Evolutionary conservation across 495 filamentous ascomycete species (phyloP), one percentile per base, ranked within the genome.

Genomic region (Barbatosphaeria neglecta): DNA sequence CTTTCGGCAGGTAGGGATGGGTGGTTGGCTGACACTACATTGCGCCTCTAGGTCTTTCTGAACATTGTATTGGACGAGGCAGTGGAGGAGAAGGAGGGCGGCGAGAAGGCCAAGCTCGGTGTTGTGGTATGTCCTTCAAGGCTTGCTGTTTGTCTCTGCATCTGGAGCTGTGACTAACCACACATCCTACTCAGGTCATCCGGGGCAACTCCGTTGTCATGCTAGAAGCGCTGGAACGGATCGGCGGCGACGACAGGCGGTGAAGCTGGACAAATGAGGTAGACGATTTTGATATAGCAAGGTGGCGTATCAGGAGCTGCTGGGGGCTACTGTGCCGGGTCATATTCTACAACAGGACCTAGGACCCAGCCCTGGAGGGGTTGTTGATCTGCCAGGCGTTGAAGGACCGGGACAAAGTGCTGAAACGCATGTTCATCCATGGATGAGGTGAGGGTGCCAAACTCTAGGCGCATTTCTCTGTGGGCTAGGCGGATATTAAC

Each of bases 1-100:
- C 33, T 31, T 16, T 37, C 15, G 33, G 33, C 18, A 10, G 2
- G 15, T 7, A n/a, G n/a, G n/a, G n/a, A n/a, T n/a, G n/a, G n/a
- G n/a, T n/a, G n/a, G n/a, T n/a, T 1, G 6, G 22, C 52, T 59
- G 11, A 52, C 40, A 20, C 17, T 13, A n/a, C 2, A n/a, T 10
- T 13, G 8, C 15, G 27, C 8, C 28, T 24, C 9, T 62, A 98
- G 92, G 89, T 96, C 44, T 98, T 97, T 74, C 77, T 98, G 58
- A 98, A 98, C 66, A 89, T 98, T 58, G 90, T 97, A 22, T 78
- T 98, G 13, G 93, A 98, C 61, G 92, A 97, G 54, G 90, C 92
- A n/a, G 83, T 94, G 15, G 92, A 97, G 59, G 88, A 96, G 73
- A 95, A 90, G 64, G 76, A 78, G 24, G 88, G 87, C 46, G 88